These are phyloP conservation scores for Logfia minima DNA, from an alignment of 129 eudicot genomes.

Conservation along the genomic window DNA sequence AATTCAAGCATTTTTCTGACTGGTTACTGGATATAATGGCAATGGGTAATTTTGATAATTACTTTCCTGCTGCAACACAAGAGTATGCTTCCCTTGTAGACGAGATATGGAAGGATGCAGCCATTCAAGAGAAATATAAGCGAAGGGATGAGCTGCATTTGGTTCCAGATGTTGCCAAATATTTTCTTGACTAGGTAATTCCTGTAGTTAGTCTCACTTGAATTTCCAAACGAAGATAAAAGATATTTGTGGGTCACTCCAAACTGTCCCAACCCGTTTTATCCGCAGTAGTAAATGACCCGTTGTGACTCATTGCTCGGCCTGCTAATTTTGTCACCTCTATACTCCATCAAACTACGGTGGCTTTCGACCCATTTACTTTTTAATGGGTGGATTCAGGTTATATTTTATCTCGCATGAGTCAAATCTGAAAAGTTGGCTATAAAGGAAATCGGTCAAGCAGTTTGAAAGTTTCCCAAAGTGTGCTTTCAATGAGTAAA, in stretches of 20 bases:
- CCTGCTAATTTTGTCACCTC: background rate
- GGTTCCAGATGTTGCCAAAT: constrained; percentile 52
- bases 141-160: constrained; percentile 43
- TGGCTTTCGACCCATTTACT: background rate
- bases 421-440: background rate
- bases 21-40: constrained; percentile 57
- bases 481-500: background rate
- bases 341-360: background rate
- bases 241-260: too few species aligned
- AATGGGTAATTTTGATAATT: constrained; percentile 46
- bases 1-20: constrained; percentile 57
- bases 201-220: background rate
- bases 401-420: background rate
- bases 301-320: background rate
- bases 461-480: background rate
- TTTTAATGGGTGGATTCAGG: background rate
- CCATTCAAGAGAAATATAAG: constrained; percentile 57
- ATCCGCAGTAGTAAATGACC: background rate
- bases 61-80: constrained; percentile 55
- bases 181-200: constrained; percentile 49
- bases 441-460: background rate
- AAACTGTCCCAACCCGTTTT: background rate
- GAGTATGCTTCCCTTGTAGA: constrained; percentile 56
- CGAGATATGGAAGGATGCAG: constrained; percentile 57
- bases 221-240: background rate